Evolutionary conservation across 2,329 filamentous ascomycete species (phyloP).

Genomic region (Cladophialophora psammophila): DNA sequence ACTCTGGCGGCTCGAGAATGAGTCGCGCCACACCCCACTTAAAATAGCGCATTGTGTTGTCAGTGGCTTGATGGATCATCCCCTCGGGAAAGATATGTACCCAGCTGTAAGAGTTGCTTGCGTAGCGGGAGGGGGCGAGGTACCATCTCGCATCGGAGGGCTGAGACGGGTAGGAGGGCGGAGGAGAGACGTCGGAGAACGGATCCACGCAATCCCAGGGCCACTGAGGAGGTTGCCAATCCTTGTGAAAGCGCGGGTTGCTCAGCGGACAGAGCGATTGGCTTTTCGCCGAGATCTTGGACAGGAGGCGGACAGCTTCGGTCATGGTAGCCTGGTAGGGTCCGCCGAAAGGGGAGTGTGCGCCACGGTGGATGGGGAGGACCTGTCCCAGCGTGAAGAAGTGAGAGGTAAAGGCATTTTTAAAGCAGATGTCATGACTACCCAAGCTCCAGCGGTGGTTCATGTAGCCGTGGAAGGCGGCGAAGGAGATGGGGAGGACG

Average conservation of each 20-base stretch:
- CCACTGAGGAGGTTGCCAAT: slow-evolving; percentile 57
- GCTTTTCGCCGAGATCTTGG: slow-evolving; percentile 57
- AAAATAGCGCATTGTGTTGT: slow-evolving; percentile 89
- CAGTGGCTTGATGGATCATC: slow-evolving; percentile 78
- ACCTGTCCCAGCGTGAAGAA: slow-evolving; percentile 94
- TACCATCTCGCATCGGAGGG: slow-evolving; percentile 73
- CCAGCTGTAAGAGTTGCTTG: slow-evolving; percentile 77
- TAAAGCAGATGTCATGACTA: slow-evolving; percentile 95
- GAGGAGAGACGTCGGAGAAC: slow-evolving; percentile 54
- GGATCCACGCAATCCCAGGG: slow-evolving; percentile 59
- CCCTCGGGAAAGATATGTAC: slow-evolving; percentile 96
- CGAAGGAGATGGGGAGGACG: slow-evolving; percentile 76
- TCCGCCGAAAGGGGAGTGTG: slow-evolving; percentile 80
- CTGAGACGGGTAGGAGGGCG: slow-evolving; percentile 49
- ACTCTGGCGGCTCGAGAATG: slow-evolving; percentile 86
- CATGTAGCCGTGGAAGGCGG: slow-evolving; percentile 66
- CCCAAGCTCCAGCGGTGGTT: slow-evolving; percentile 89
- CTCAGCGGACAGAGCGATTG: slow-evolving; percentile 32
- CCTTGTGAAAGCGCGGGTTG: slow-evolving; percentile 28
- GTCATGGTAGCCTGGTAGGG: slow-evolving; percentile 89
- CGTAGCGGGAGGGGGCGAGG: slow-evolving; percentile 74
- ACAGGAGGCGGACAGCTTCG: slow-evolving; percentile 84
- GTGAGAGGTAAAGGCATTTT: slow-evolving; percentile 70
- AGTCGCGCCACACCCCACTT: slow-evolving; percentile 95
- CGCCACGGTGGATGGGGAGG: slow-evolving; percentile 82